Base-by-base conservation (phyloP, 768 basidiomycete species). In the Panus rudis region DNA sequence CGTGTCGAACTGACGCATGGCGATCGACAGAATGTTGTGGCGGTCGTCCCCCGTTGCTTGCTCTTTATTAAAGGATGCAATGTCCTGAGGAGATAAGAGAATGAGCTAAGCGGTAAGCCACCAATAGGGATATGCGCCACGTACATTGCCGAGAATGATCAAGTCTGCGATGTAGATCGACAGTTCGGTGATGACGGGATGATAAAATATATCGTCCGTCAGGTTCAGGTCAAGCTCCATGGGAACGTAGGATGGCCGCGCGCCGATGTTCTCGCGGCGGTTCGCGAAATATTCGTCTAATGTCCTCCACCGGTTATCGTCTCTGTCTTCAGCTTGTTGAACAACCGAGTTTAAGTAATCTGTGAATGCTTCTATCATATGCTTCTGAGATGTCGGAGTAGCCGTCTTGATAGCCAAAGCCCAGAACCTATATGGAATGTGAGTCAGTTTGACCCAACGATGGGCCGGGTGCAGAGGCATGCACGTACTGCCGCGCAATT, bases 91-190 rank as follows among this genome's bases (percentile, higher is more conserved):
- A 13, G 19, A 10, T 43, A 16, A 1, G 32, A 7, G 3, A 17
- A 27, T 21, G 13, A 28, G 23, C 12, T 6, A 14, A 27, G 22
- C 17, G 23, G 21, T 13, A 7, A 11, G 17, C 23, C 32, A 7
- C 26, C 11, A 20, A 17, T 6, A 26, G 16, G 10, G 3, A 5
- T 21, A 1, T 38, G 11, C 2, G 17, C n/a, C 24, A 61, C 74
- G 53, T 48, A 83, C 81, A 56, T 84, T 84, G 21, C 79, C 63
- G 73, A 75, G 79, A 55, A 75, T 76, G 40, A 84, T 72, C 45
- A 80, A 63, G 54, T 85, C 82, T 25, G 69, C 69, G 14, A 74
- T 75, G 7, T 72, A 71, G 54, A 65, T 70, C 49, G 75, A 73
- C 10, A 76, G 67, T 34, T 67, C 66, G 51, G 64, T 60, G 53